Conservation (phyloP, 1,139 yeast species). For the Hyphopichia burtonii region DNA sequence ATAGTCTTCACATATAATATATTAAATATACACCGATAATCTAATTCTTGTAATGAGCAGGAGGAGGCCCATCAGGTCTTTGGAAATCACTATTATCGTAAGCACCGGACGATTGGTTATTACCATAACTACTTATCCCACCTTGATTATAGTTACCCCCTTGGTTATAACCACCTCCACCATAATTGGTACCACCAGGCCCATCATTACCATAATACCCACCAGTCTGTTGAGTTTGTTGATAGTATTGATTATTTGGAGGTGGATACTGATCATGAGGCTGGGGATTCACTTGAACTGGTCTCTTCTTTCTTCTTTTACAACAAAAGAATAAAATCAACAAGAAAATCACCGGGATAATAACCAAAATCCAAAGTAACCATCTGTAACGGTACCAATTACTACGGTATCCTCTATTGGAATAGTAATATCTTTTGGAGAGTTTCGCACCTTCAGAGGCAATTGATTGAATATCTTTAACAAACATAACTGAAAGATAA, state of each 20-base stretch:
- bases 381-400: constrained; percentile 12
- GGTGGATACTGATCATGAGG: constrained; percentile 4
- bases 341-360: constrained; percentile 11
- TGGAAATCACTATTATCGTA: constrained; percentile 8
- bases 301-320: constrained; percentile 9
- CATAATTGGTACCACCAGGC: background rate
- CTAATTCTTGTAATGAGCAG: constrained; percentile 13
- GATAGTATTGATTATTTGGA: constrained; percentile 12
- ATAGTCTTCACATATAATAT: no score
- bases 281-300: constrained; percentile 4
- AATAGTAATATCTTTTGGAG: constrained; percentile 9
- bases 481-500: constrained; percentile 4
- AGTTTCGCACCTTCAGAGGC: background rate
- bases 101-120: background rate
- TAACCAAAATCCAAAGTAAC: constrained; percentile 13
- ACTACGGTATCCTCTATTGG: constrained; percentile 2
- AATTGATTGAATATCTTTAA: constrained; percentile 3
- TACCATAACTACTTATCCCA: constrained; percentile 6
- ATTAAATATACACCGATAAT: background rate
- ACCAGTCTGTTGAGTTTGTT: constrained; percentile 12
- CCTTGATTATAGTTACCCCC: no score
- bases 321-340: constrained; percentile 9
- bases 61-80: constrained; percentile 24
- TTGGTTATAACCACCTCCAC: background rate
- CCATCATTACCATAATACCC: constrained; percentile 8